Base-by-base conservation (phyloP, 2,329 filamentous ascomycete species). In the Juglanconis juglandina region DNA sequence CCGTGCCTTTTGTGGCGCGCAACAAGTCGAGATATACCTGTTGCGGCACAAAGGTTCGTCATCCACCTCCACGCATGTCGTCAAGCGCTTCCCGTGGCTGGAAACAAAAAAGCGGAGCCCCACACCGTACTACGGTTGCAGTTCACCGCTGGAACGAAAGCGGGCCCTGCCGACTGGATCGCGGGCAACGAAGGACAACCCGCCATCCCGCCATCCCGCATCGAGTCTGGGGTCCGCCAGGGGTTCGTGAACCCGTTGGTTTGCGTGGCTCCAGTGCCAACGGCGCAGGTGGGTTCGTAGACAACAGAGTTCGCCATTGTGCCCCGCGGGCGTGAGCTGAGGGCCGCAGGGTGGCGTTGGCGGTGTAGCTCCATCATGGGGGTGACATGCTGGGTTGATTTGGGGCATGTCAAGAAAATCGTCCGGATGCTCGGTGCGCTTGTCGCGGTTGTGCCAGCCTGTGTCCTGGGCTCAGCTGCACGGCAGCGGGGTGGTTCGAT, bases 251-350 rank as follows among this genome's bases (percentile, higher is more conserved):
- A 34, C 5, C 42, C 9, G 5, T 32, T 42, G 37, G 32, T 17
- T n/a, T n/a, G 33, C 55, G 52, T 62, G 60, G 60, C 60, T 53
- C 60, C 60, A 62, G 13, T 62, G 41, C 56, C 41, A 47, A 49
- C 47, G 32, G 52, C 48, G 32, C 35, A 10, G 32, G 53, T 56
- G 56, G 56, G 24, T 46, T 53, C 24, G 5, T 5, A 53, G 11
- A 39, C 42, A 37, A 37, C 53, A 37, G 50, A 10, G 9, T 14
- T 54, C 47, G 49, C 33, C 48, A 35, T 50, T 42, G 35, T 37
- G 14, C 34, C 7, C 13, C 39, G 30, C 41, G 3, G 44, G 17
- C 35, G 39, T 54, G 47, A 51, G 47, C 46, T 46, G 37, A 51
- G 59, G 33, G 9, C 42, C 39, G n/a, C 44, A 53, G n/a, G 41